Percentiles rank a stretch among this genome's conserved stretches.
Evolutionary conservation across 2,329 filamentous ascomycete species (phyloP).

Genomic region (Diplodia mutila): DNA sequence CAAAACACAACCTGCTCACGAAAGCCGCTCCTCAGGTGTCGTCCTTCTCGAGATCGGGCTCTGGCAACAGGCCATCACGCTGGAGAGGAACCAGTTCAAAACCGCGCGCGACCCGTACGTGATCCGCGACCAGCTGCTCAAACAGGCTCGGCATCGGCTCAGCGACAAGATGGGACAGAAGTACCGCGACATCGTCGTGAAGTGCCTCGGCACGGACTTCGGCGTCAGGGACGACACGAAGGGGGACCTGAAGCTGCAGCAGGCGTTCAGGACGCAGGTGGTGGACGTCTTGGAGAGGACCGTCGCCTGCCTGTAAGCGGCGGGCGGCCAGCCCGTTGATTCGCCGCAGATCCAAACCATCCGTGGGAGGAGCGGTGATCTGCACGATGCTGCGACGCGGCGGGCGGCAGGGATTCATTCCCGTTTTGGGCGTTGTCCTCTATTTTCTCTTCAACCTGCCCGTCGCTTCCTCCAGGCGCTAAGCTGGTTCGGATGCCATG

Average conservation of each 20-base stretch:
- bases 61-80: constrained; percentile 27
- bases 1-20: background rate
- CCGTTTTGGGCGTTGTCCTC: background rate
- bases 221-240: constrained; percentile 28
- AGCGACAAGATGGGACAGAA: constrained; percentile 27
- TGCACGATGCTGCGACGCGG: background rate
- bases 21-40: constrained; percentile 32
- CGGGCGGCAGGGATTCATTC: background rate
- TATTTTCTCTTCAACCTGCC: background rate
- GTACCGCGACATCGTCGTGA: constrained; percentile 28
- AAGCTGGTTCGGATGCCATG: no score
- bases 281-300: background rate
- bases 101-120: constrained; percentile 22
- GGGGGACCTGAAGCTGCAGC: constrained; percentile 32
- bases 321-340: background rate
- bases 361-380: no score
- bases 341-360: background rate
- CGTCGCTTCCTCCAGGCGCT: no score
- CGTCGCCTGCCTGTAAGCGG: background rate
- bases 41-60: constrained; percentile 45
- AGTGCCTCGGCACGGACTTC: constrained; percentile 29
- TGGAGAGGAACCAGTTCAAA: constrained; percentile 27
- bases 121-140: constrained; percentile 28
- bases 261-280: constrained; percentile 28
- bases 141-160: constrained; percentile 27